Conservation (phyloP, 208 protist genomes). For the Polymyxa betae region DNA sequence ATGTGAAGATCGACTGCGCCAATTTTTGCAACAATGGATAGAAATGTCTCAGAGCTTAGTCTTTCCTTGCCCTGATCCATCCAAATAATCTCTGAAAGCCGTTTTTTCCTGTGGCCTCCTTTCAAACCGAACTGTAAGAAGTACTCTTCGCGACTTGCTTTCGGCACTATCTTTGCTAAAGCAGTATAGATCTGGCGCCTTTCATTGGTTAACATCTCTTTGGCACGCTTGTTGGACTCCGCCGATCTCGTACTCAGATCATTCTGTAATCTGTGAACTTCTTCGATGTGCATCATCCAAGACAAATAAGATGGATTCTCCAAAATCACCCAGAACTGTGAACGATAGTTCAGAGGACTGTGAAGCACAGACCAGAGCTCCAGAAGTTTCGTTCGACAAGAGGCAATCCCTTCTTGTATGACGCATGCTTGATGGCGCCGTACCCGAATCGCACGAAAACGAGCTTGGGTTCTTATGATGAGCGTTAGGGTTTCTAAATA, state of each 20-base stretch:
- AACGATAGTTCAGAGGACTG: neutral
- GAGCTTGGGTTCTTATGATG: neutral
- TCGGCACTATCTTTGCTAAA: neutral
- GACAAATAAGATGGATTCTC: conserved; percentile 33
- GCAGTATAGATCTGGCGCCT: neutral
- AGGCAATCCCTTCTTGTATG: conserved; percentile 32
- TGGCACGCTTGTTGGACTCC: neutral
- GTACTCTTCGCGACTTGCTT: neutral
- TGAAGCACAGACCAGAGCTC: conserved; percentile 1
- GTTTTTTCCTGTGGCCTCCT: conserved; percentile 6
- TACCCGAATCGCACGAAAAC: neutral
- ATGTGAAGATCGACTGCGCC: too few relatives aligned
- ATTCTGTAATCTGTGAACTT: neutral
- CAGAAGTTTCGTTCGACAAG: neutral
- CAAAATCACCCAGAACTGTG: conserved; percentile 11
- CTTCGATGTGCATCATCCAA: conserved; percentile 53
- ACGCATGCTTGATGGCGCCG: neutral
- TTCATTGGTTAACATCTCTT: neutral
- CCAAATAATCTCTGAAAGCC: conserved; percentile 20
- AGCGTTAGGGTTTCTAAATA: neutral
- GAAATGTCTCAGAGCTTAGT: neutral
- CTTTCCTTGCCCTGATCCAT: neutral
- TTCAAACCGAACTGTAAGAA: neutral
- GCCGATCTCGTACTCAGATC: neutral
- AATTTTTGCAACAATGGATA: neutral